Percentiles rank a stretch among this genome's conserved stretches.
Conservation (phyloP, 129 eudicot genomes). For the Tanacetum coccineum region DNA sequence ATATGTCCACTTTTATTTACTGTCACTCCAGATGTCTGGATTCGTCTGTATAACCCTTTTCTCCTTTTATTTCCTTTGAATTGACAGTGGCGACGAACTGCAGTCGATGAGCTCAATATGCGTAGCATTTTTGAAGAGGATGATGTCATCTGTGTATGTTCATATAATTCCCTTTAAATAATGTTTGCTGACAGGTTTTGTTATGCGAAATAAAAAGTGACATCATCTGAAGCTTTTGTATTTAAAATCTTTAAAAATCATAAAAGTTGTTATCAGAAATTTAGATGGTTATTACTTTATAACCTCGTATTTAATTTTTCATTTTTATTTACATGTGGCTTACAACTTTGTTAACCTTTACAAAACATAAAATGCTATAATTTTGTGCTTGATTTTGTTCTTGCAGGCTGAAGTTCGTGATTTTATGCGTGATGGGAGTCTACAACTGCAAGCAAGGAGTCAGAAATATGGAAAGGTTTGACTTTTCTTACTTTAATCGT, state of each 20-base stretch:
- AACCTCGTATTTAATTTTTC: not conserved
- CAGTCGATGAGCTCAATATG: constrained; percentile 94
- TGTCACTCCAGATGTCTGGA: constrained; percentile 10
- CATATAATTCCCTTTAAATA: not conserved
- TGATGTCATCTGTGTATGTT: constrained; percentile 90
- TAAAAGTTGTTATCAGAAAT: too few species aligned
- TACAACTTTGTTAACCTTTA: too few species aligned
- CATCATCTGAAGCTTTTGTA: too few species aligned
- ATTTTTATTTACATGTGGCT: too few species aligned
- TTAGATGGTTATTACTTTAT: too few species aligned
- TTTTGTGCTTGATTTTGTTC: constrained; percentile 10
- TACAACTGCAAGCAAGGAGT: constrained; percentile 94
- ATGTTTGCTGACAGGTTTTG: not conserved
- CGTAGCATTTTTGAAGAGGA: constrained; percentile 92
- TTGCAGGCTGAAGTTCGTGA: constrained; percentile 90
- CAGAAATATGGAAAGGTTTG: constrained; percentile 97
- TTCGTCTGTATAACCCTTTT: not conserved
- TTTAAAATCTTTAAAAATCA: too few species aligned
- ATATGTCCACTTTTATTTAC: not conserved
- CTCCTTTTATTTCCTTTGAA: too few species aligned
- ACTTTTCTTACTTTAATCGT: not conserved
- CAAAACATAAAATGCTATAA: not conserved
- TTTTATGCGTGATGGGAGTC: constrained; percentile 85
- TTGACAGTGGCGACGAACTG: constrained; percentile 76
- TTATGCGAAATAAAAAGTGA: not conserved